phyloP scores from a whole-genome alignment of 139 green algal genomes.

The Zygnema circumcarinatum region DNA sequence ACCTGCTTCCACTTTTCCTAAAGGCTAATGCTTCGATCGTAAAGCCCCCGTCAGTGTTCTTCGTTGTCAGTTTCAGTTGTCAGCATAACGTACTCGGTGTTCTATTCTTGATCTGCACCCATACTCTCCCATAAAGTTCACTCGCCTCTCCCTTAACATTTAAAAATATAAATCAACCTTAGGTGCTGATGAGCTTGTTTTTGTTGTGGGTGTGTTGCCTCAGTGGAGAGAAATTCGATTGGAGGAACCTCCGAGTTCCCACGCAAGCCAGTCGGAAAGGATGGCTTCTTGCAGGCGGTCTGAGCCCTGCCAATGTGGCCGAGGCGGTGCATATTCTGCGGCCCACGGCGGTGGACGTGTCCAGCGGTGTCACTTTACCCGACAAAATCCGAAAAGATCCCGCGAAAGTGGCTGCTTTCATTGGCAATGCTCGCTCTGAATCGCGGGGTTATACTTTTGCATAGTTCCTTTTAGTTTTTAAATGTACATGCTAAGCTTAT shows the following conservation, averaged over 20 bases:
- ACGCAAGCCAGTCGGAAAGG: conserved; percentile 30
- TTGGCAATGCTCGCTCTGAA: neutral
- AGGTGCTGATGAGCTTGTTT: neutral
- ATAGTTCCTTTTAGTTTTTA: too few species aligned
- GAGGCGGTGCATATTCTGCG: conserved; percentile 15
- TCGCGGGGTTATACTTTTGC: too few species aligned
- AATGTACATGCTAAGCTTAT: too few species aligned
- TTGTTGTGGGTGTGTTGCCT: conserved; percentile 1
- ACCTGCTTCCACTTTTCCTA: conserved; percentile 2
- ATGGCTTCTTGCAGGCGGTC: conserved; percentile 66
- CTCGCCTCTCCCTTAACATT: too few species aligned
- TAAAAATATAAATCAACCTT: too few species aligned
- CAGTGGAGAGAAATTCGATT: conserved; percentile 59
- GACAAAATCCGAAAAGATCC: conserved; percentile 61
- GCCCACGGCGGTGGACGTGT: conserved; percentile 63
- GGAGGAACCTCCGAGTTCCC: conserved; percentile 49
- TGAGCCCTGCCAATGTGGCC: conserved; percentile 65
- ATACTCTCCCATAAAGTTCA: too few species aligned
- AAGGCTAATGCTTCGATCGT: too few species aligned
- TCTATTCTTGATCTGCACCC: too few species aligned
- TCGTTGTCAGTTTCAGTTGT: too few species aligned
- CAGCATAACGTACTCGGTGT: neutral
- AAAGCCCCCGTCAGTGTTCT: too few species aligned
- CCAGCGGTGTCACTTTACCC: conserved; percentile 61
- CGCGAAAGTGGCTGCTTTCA: conserved; percentile 50